Percentiles rank a stretch among this genome's conserved stretches.
Evolutionary conservation across 306 rosid genomes (phyloP).

Genomic region (Biancaea sappan): DNA sequence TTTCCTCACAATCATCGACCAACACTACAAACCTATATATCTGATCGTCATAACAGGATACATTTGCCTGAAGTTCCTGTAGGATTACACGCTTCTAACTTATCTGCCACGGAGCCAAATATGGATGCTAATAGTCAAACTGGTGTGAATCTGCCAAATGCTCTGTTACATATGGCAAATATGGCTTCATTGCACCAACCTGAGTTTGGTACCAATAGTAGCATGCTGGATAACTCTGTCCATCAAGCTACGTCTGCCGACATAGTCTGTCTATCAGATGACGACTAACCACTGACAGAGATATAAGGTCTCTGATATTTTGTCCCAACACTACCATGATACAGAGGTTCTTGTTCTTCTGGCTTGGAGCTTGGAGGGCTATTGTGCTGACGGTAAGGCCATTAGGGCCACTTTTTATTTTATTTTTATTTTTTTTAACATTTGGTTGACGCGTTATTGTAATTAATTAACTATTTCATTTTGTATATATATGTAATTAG

Average conservation of each 20-base stretch:
- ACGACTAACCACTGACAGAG: constrained; percentile 51
- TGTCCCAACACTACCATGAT: constrained; percentile 25
- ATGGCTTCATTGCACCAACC: constrained; percentile 26
- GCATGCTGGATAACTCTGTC: constrained; percentile 31
- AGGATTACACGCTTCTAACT: constrained; percentile 33
- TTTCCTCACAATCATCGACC: constrained; percentile 32
- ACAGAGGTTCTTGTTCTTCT: not conserved
- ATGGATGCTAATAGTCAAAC: constrained; percentile 35
- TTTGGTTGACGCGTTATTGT: constrained; percentile 2
- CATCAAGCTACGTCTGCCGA: constrained; percentile 37
- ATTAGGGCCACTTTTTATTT: constrained; percentile 10
- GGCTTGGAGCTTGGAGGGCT: constrained; percentile 29
- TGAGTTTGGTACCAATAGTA: constrained; percentile 19
- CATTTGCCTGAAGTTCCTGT: constrained; percentile 30
- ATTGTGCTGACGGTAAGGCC: not conserved
- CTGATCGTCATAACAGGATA: constrained; percentile 33
- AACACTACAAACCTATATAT: constrained; percentile 26
- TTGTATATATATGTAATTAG: constrained; percentile 27
- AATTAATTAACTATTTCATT: not conserved
- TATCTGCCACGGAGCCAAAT: constrained; percentile 41
- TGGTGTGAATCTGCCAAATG: constrained; percentile 38
- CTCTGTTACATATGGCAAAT: constrained; percentile 26
- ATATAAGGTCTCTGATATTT: not conserved
- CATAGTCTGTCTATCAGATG: constrained; percentile 82
- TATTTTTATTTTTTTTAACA: too few species aligned